Percentiles rank a stretch among this genome's conserved stretches.
Evolutionary conservation across 2,329 filamentous ascomycete species (phyloP).

Genomic region (Penicillium verrucosum): DNA sequence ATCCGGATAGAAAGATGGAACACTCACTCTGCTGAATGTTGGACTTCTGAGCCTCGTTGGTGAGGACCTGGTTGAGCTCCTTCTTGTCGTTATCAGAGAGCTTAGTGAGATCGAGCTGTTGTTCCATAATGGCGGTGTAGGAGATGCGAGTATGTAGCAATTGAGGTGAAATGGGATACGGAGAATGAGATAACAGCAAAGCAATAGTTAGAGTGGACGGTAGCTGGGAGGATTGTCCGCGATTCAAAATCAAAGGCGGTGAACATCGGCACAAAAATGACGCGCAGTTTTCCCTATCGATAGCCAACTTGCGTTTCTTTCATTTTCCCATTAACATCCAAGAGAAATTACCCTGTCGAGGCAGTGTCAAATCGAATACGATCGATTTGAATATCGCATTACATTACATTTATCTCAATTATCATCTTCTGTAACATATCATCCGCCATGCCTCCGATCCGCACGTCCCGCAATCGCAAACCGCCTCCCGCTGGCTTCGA

Average conservation of each 20-base stretch:
- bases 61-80: constrained; percentile 81
- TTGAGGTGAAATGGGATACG: background rate
- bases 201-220: background rate
- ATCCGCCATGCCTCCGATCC: constrained; percentile 57
- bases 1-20: background rate
- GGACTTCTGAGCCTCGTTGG: constrained; percentile 80
- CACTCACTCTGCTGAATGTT: constrained; percentile 50
- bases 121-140: constrained; percentile 33
- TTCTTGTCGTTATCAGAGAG: constrained; percentile 79
- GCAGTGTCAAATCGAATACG: background rate
- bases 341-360: background rate
- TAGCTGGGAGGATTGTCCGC: background rate
- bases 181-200: background rate
- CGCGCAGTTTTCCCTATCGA: constrained; percentile 14
- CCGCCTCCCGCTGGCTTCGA: constrained; percentile 65
- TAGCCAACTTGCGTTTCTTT: background rate
- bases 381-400: background rate
- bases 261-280: constrained; percentile 25
- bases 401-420: background rate
- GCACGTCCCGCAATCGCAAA: constrained; percentile 59
- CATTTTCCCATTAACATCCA: background rate
- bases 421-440: background rate
- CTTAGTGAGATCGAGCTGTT: constrained; percentile 62
- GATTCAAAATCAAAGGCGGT: constrained; percentile 30
- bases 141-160: background rate